Conservation (phyloP, 805 yeast species). For the Lipomyces japonicus region DNA sequence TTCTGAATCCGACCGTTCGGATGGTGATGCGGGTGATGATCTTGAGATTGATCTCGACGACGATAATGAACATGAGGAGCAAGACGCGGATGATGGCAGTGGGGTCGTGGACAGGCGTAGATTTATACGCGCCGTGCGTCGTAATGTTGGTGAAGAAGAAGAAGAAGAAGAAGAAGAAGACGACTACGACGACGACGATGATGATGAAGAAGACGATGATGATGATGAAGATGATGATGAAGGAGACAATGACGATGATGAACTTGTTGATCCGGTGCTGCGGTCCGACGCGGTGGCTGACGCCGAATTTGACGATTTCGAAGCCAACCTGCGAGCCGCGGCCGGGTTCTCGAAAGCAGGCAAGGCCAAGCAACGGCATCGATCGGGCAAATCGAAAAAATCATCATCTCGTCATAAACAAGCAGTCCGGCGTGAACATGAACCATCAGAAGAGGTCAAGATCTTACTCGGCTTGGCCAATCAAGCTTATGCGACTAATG, state of each 20-base stretch:
- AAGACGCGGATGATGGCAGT: not conserved
- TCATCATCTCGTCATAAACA: conserved; percentile 4
- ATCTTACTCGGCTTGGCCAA: conserved; percentile 66
- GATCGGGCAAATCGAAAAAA: not conserved
- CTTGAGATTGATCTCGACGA: conserved; percentile 26
- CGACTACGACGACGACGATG: conserved; percentile 30
- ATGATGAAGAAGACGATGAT: conserved; percentile 28
- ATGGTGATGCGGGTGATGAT: conserved; percentile 12
- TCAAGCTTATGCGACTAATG: conserved; percentile 71
- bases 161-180: conserved; percentile 30
- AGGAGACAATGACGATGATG: not conserved
- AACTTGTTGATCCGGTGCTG: conserved; percentile 7
- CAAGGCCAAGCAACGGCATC: not conserved
- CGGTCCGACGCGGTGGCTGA: conserved; percentile 2
- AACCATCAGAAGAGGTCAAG: conserved; percentile 59
- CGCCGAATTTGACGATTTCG: conserved; percentile 4
- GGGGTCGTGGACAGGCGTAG: not conserved
- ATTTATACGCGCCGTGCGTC: not conserved
- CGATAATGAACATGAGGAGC: conserved; percentile 29
- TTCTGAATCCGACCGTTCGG: not conserved
- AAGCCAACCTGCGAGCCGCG: conserved; percentile 14
- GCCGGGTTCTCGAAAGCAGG: conserved; percentile 9
- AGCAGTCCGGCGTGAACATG: conserved; percentile 16
- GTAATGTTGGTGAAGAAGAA: conserved; percentile 28
- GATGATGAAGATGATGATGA: not conserved